Conservation (phyloP, 2,329 filamentous ascomycete species). For the Rhynchosporium graminicola region DNA sequence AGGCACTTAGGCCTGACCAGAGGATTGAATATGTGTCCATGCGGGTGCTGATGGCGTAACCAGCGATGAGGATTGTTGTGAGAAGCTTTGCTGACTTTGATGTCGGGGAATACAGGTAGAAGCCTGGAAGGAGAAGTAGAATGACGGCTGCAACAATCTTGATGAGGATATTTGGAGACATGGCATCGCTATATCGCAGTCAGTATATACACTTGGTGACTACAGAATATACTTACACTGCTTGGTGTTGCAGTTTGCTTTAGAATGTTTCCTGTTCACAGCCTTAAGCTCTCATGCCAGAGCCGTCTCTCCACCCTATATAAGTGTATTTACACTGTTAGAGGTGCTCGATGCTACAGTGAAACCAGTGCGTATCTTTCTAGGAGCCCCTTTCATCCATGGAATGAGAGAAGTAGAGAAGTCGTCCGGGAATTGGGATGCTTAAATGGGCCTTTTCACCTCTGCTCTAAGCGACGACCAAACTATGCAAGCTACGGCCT, state of each 20-base stretch:
- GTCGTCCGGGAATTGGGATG: too few relatives aligned
- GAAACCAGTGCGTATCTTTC: too few relatives aligned
- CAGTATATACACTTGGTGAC: neutral
- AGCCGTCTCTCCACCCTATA: too few relatives aligned
- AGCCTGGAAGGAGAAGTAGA: slow-evolving; percentile 14
- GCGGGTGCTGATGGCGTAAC: neutral
- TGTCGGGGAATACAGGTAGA: slow-evolving; percentile 18
- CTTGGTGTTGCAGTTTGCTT: neutral
- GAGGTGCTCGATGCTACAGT: too few relatives aligned
- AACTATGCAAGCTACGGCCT: too few relatives aligned
- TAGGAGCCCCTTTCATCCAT: too few relatives aligned
- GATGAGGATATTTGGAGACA: neutral
- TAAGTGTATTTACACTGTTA: too few relatives aligned
- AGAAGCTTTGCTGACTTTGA: slow-evolving; percentile 13
- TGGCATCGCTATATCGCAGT: neutral
- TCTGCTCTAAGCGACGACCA: too few relatives aligned
- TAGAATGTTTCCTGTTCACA: neutral
- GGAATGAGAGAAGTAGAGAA: too few relatives aligned
- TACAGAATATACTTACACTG: neutral
- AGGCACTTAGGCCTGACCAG: neutral
- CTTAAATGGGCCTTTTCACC: too few relatives aligned
- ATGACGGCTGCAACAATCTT: neutral
- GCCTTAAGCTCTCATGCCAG: neutral
- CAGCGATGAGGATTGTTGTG: neutral
- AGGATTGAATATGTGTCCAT: neutral